Conservation (phyloP, 2,329 filamentous ascomycete genomes). For the Fusarium nematophilum region DNA sequence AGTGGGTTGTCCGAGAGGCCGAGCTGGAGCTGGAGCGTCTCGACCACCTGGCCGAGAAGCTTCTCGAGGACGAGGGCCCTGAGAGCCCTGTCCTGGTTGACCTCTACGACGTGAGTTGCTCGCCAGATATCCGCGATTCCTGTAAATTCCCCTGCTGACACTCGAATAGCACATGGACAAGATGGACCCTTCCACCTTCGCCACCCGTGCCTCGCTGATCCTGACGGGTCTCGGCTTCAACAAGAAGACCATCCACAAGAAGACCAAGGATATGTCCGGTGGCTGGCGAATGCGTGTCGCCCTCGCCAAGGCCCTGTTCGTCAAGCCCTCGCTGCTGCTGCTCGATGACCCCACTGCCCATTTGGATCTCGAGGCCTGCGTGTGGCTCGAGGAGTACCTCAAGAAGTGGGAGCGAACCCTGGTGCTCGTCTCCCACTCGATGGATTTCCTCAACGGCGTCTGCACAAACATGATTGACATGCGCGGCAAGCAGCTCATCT, state of each 20-base stretch:
- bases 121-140: not conserved
- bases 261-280: slow-evolving; percentile 99
- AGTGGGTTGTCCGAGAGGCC: slow-evolving; percentile 97
- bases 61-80: slow-evolving; percentile 91
- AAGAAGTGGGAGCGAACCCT: slow-evolving; percentile 99
- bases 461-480: slow-evolving; percentile 99
- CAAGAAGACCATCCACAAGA: slow-evolving; percentile 97
- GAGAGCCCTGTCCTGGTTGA: slow-evolving; percentile 92
- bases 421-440: slow-evolving; percentile 95
- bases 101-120: slow-evolving; percentile 84
- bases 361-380: slow-evolving; percentile 98
- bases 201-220: slow-evolving; percentile 94
- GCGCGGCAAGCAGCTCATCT: slow-evolving; percentile 86
- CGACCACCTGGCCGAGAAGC: slow-evolving; percentile 87
- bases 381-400: slow-evolving; percentile 99
- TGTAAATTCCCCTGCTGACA: slow-evolving; percentile 30
- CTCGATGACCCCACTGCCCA: slow-evolving; percentile 99
- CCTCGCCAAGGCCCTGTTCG: slow-evolving; percentile 96
- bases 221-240: slow-evolving; percentile 99
- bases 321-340: slow-evolving; percentile 94
- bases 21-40: slow-evolving; percentile 92
- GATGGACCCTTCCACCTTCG: slow-evolving; percentile 98
- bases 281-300: slow-evolving; percentile 99
- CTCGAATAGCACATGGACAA: slow-evolving; percentile 86
- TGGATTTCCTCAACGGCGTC: slow-evolving; percentile 99